Base-by-base conservation (phyloP, 108 stramenopile species). In the Skeletonema menzelii region DNA sequence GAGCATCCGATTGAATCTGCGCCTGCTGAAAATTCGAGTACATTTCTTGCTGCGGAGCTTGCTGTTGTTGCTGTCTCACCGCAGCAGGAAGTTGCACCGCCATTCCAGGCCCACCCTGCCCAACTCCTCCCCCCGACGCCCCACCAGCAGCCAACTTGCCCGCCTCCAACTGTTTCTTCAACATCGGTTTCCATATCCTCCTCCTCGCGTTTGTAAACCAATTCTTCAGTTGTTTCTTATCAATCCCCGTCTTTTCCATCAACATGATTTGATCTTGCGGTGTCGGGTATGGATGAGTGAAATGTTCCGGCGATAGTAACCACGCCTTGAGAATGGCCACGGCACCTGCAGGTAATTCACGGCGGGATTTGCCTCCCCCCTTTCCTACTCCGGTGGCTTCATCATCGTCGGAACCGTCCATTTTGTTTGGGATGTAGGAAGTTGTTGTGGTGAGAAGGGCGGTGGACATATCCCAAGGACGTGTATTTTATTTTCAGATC, bases 151-250 rank as follows among this genome's bases (percentile, higher is more conserved):
- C 78, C 35, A 94, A 69, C 68, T 91, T 93, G 11, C 93, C 93
- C 77, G 92, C 87, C 70, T 94, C 96, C 46, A 95, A 67, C 80
- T 95, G 93, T 63, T 91, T 93, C 81, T 92, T 95, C 64, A 96
- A 57, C 92, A 97, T 89, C 37, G 97, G 97, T 72, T 97, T 97
- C 97, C 97, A 97, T 80, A 97, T 97, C 79, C 97, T 77, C 47
- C 97, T 68, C 56, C 97, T 71, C 3, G 97, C 97, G 71, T 97
- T 97, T 46, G 97, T 97, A 68, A 97, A 97, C 97, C 97, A 97
- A 63, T 97, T 97, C 81, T 97, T 97, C 31, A 97, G 82, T 74
- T 97, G 97, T 76, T 96, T 96, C 73, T 95, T 96, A 68, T 96
- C 95, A 61, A 97, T 96, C 14, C 97, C 95, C 17, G 97, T 97